These are phyloP conservation scores for Curvularia lunata DNA, from an alignment of 2,329 filamentous ascomycete genomes.

Conservation along the genomic window DNA sequence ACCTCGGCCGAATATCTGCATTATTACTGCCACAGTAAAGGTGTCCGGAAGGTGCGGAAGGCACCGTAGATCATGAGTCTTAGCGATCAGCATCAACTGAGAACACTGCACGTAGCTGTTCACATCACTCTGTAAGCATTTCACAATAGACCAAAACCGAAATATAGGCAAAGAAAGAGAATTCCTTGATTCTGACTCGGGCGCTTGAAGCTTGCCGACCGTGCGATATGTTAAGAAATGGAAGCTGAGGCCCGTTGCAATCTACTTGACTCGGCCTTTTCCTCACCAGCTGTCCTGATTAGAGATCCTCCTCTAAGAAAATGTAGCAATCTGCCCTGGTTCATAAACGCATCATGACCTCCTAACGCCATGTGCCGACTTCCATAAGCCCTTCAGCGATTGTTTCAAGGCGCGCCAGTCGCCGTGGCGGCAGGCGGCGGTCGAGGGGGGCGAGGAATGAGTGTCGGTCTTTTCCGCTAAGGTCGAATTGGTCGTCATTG, in stretches of 20 bases:
- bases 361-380: constrained; percentile 43
- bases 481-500: constrained; percentile 31
- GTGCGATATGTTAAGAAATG: constrained; percentile 21
- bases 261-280: constrained; percentile 13
- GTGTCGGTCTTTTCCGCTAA: constrained; percentile 32
- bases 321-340: constrained; percentile 28
- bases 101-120: not conserved
- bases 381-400: constrained; percentile 42
- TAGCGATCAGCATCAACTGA: not conserved
- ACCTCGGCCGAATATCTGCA: constrained; percentile 9
- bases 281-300: constrained; percentile 17
- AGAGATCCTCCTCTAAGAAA: constrained; percentile 20
- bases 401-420: constrained; percentile 43
- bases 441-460: constrained; percentile 20
- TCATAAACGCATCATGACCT: constrained; percentile 33
- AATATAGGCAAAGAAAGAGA: constrained; percentile 4
- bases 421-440: constrained; percentile 37
- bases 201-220: constrained; percentile 21
- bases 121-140: not conserved
- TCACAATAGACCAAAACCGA: not conserved
- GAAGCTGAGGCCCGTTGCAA: constrained; percentile 19
- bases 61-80: not conserved
- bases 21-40: constrained; percentile 6
- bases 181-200: constrained; percentile 21
- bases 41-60: not conserved